A percentile compares a stretch with the other conserved stretches of the same genome.
phyloP scores from a whole-genome alignment of 345 rosid species.

The Arabidopsis arenosa region DNA sequence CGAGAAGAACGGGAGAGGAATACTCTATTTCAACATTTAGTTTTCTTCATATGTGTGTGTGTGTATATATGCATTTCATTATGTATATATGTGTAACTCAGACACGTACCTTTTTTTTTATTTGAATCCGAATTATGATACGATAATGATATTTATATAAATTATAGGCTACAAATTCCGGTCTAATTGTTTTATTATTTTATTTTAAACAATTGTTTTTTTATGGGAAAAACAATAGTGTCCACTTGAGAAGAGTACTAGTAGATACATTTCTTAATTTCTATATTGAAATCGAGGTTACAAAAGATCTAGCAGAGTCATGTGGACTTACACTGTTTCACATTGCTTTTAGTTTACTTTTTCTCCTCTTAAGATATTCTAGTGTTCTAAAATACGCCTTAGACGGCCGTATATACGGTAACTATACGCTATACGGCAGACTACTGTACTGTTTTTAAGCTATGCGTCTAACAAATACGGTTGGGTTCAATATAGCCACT shows the following conservation, averaged over 20 bases:
- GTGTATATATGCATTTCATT: too few species aligned
- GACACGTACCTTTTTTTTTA: not conserved
- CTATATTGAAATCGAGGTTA: not conserved
- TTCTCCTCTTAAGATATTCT: not conserved
- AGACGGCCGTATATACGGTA: too few species aligned
- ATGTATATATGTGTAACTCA: not conserved
- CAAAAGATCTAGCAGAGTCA: not conserved
- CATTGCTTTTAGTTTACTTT: slow-evolving; percentile 29
- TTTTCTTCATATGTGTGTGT: not conserved
- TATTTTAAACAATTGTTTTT: not conserved
- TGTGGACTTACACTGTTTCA: slow-evolving; percentile 25
- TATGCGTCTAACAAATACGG: too few species aligned
- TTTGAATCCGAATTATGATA: not conserved
- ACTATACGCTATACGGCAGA: too few species aligned
- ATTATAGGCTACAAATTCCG: not conserved
- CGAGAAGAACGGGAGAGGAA: slow-evolving; percentile 36
- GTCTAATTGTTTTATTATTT: not conserved
- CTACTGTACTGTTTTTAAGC: too few species aligned
- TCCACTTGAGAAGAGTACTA: slow-evolving; percentile 3
- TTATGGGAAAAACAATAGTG: not conserved
- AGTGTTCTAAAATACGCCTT: too few species aligned
- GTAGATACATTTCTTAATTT: slow-evolving; percentile 12
- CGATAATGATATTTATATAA: not conserved
- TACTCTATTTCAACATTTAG: slow-evolving; percentile 20
- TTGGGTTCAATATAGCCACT: too few species aligned